Base-by-base conservation (phyloP, 768 basidiomycete species). In the Ephemerocybe angulata region DNA sequence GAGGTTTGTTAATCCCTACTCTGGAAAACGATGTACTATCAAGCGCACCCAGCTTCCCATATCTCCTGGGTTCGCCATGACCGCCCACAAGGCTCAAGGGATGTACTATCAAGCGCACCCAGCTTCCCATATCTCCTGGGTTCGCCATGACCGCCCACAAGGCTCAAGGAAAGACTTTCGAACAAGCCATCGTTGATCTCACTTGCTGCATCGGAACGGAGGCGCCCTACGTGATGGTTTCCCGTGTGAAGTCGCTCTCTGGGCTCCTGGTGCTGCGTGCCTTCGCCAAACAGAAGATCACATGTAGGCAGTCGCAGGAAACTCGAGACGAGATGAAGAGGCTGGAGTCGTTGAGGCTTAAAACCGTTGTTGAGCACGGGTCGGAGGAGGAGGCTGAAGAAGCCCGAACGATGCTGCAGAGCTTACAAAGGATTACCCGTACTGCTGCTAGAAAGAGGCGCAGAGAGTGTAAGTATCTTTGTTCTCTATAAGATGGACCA, bases 201-300 rank as follows among this genome's bases (percentile, higher is more conserved):
- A 29, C 63, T 19, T 53, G 51, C 13, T 73, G 68, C 30, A 37
- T 44, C 6, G 70, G 71, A 0, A 66, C 65, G 0, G 71, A 76
- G 58, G 44, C 68, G 0, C 69, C 74, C 0, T 78, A 78, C 57
- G 74, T 77, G 2, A 77, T 77, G 74, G 31, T 72, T 0, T 81
- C 77, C 3, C 55, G 67, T 0, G 70, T 63, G 0, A 67, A 53
- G 2, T 63, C 58, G 0, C 53, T 77, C 0, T 33, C 66, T 3
- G 70, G 71, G 0, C 31, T 76, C 3, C 38, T 68, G 0, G 67
- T 76, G 3, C 53, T 75, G 0, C 52, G 74, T 1, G 4, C 4
- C 13, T 50, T 50, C 17, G 3, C 3, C 15, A 31, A 33, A n/a
- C 15, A 3, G 3, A 50, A 33, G 24, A 50, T 50, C 17, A 19